Evolutionary conservation across 2,329 filamentous ascomycete genomes (phyloP).

Genomic region (Calcarisporium arbuscula): DNA sequence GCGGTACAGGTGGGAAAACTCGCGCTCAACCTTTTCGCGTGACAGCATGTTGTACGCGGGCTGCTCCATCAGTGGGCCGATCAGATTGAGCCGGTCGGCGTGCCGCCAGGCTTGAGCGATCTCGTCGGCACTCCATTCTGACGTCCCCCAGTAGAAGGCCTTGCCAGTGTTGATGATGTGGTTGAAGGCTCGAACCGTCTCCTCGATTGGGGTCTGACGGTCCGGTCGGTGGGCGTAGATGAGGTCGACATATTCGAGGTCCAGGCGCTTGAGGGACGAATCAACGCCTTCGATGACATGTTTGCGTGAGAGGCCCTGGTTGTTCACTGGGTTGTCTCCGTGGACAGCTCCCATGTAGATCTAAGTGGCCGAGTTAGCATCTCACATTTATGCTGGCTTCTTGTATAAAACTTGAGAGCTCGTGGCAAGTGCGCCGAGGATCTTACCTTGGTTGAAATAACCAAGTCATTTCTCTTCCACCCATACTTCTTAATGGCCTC

Average conservation of each 20-base stretch:
- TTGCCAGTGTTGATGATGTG: slow-evolving; percentile 62
- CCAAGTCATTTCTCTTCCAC: slow-evolving; percentile 56
- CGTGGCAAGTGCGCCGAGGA: no score
- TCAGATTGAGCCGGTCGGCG: slow-evolving; percentile 53
- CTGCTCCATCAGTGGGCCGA: slow-evolving; percentile 61
- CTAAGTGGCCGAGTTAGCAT: no score
- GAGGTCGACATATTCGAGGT: slow-evolving; percentile 58
- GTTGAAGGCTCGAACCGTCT: slow-evolving; percentile 65
- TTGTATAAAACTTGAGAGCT: no score
- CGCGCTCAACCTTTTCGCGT: slow-evolving; percentile 56
- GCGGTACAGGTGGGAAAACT: slow-evolving; percentile 55
- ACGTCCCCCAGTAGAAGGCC: slow-evolving; percentile 66
- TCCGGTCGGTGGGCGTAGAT: slow-evolving; percentile 66
- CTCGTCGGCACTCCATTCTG: slow-evolving; percentile 60
- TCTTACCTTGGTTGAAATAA: slow-evolving; percentile 55
- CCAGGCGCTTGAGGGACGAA: slow-evolving; percentile 49
- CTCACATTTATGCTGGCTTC: no score
- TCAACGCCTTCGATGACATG: slow-evolving; percentile 63
- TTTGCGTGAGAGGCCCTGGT: slow-evolving; percentile 61
- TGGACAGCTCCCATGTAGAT: slow-evolving; percentile 59
- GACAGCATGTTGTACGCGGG: slow-evolving; percentile 59
- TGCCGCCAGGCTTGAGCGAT: slow-evolving; percentile 57
- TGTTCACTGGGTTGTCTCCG: slow-evolving; percentile 58
- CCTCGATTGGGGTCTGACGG: slow-evolving; percentile 61
- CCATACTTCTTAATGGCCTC: slow-evolving; percentile 52